Evolutionary conservation across 176 grass and related monocot species (phyloP).

Genomic region (Paspalum vaginatum): DNA sequence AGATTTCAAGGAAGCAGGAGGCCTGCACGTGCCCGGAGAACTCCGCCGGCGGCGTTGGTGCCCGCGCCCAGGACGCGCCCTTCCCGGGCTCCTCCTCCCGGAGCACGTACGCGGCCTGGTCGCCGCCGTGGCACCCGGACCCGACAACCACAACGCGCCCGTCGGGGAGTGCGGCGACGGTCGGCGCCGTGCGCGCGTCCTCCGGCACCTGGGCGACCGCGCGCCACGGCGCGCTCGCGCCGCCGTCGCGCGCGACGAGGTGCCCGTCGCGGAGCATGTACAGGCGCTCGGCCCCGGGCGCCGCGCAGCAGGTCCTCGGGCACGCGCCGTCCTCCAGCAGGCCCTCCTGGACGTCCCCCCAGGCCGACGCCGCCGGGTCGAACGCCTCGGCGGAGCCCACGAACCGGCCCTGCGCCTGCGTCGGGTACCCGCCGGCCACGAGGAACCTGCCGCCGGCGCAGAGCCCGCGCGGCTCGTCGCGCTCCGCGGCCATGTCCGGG

Average conservation of each 20-base stretch:
- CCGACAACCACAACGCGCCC: constrained; percentile 64
- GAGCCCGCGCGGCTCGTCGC: constrained; percentile 81
- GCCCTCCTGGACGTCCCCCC: constrained; percentile 39
- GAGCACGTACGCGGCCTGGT: constrained; percentile 55
- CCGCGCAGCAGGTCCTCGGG: constrained; percentile 61
- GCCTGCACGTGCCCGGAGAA: constrained; percentile 83
- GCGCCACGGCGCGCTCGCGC: constrained; percentile 37
- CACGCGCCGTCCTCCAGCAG: constrained; percentile 53
- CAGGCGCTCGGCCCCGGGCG: constrained; percentile 25
- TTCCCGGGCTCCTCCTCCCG: constrained; percentile 42
- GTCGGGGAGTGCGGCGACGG: constrained; percentile 37
- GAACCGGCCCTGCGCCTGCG: constrained; percentile 75
- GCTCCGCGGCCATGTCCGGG: constrained; percentile 76
- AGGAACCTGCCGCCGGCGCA: constrained; percentile 58
- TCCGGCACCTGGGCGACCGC: constrained; percentile 59
- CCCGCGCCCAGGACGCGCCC: constrained; percentile 50
- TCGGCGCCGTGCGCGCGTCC: constrained; percentile 49
- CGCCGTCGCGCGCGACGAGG: constrained; percentile 51
- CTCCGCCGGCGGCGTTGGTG: constrained; percentile 36
- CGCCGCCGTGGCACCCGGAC: constrained; percentile 56
- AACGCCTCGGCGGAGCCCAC: constrained; percentile 60
- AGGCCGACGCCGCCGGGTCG: constrained; percentile 48
- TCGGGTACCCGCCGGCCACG: constrained; percentile 84
- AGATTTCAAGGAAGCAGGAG: constrained; percentile 64
- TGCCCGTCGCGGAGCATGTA: constrained; percentile 71